These are phyloP conservation scores for Hymenoscyphus occultus DNA, from an alignment of 2,329 filamentous ascomycete genomes.

Conservation along the genomic window DNA sequence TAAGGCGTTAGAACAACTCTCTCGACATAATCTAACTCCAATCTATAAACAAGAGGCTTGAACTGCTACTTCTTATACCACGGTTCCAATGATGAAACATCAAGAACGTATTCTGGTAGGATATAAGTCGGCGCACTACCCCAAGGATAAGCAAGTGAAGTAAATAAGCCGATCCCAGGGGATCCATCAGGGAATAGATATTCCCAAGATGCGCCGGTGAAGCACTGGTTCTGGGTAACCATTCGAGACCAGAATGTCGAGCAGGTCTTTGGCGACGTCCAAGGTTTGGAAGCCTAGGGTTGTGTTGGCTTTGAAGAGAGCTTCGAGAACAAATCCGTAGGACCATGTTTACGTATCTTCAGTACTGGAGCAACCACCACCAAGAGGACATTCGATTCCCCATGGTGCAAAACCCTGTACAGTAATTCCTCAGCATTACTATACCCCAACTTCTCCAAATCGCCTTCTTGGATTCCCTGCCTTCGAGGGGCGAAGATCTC, in stretches of 20 bases:
- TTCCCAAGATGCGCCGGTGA: slow-evolving; percentile 45
- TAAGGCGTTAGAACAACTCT: not conserved
- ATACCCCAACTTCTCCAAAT: no score
- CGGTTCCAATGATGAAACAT: slow-evolving; percentile 10
- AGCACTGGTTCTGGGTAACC: slow-evolving; percentile 38
- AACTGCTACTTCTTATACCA: slow-evolving; percentile 1
- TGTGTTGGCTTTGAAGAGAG: slow-evolving; percentile 35
- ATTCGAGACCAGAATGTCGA: slow-evolving; percentile 44
- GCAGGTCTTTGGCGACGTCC: slow-evolving; percentile 30
- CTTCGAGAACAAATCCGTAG: slow-evolving; percentile 43
- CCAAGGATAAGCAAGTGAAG: slow-evolving; percentile 45
- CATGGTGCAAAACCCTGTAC: no score
- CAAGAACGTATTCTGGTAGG: slow-evolving; percentile 39
- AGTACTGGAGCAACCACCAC: no score
- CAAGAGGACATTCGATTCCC: no score
- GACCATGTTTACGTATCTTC: slow-evolving; percentile 33
- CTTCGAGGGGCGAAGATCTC: no score
- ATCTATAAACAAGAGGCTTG: not conserved
- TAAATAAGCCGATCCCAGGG: slow-evolving; percentile 43
- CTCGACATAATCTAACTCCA: not conserved
- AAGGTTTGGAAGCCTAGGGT: slow-evolving; percentile 24
- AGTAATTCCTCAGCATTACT: no score
- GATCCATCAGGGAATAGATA: slow-evolving; percentile 41
- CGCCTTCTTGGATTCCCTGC: no score
- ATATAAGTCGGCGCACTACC: slow-evolving; percentile 46